Evolutionary conservation across 768 basidiomycete species (phyloP), one percentile per base, ranked within the genome.

Genomic region (Collybia mongolica): DNA sequence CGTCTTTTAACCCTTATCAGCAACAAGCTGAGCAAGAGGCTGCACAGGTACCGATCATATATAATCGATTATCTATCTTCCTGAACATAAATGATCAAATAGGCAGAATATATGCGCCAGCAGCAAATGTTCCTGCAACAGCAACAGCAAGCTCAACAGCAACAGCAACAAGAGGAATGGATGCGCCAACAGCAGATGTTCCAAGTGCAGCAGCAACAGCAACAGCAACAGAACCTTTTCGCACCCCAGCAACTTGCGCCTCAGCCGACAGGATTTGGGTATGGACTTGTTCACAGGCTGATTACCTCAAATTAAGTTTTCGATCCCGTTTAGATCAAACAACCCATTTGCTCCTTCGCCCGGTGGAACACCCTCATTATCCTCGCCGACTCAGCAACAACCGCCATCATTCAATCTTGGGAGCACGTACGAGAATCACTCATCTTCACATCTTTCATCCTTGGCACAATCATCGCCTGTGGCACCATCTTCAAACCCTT

Each of bases 11-110:
- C 66, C 91, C 91, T 0, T 93, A 92, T 55, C 90, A 92, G 62
- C 93, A 94, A 65, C 95, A 95, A 63, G 83, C 88, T 41, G 89
- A 95, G 60, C 93, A 95, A 59, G 93, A 96, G 66, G 86, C 86
- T 14, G 80, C 85, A 60, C 90, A 90, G 72, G 80, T 70, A 37
- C 35, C 48, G 32, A 6, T 17, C 36, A 24, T 18, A 68, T 26
- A 73, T 78, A 47, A 72, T 71, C 42, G 37, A 71, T 58, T 68
- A 69, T 46, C 36, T 49, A 5, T 40, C 8, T 2, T 46, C 22
- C 38, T 50, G 14, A 47, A 3, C 3, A 14, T 12, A 11, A 11
- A 6, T 7, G 35, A 38, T 48, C 14, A 32, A 47, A 73, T 26
- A 90, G 65, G 86, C 86, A 32, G 88, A 91, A 55, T 87, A 83